These are phyloP conservation scores for Boehmeria nivea DNA, from an alignment of 306 rosid genomes.

Conservation along the genomic window DNA sequence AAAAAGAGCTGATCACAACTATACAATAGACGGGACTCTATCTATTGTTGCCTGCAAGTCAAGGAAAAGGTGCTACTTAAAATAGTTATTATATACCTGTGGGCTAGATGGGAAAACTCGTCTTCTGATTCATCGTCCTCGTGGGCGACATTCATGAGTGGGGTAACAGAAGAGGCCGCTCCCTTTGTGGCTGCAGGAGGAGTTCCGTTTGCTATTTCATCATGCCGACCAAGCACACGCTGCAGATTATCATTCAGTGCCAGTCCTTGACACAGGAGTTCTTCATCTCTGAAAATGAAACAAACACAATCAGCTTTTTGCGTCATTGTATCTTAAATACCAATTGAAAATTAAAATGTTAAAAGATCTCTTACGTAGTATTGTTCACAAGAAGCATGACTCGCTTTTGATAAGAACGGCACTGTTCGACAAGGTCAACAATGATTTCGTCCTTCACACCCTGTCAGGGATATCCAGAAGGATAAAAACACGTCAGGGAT, in stretches of 20 bases:
- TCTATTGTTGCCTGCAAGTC: background rate
- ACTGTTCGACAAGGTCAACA: conserved; percentile 94
- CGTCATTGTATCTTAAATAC: background rate
- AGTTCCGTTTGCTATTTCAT: conserved; percentile 54
- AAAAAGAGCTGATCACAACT: no score
- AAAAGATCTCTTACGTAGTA: conserved; percentile 46
- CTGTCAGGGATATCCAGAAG: conserved; percentile 51
- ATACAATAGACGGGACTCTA: background rate
- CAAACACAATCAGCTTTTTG: conserved; percentile 26
- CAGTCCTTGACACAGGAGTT: conserved; percentile 66
- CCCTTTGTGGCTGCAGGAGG: conserved; percentile 35
- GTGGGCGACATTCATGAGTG: conserved; percentile 64
- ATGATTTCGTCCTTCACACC: conserved; percentile 85
- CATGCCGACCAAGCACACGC: conserved; percentile 69
- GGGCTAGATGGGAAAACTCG: conserved; percentile 80
- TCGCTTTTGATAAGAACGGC: conserved; percentile 80
- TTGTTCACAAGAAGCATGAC: conserved; percentile 85
- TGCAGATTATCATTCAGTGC: conserved; percentile 82
- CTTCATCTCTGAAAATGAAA: conserved; percentile 57
- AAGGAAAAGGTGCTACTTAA: conserved; percentile 3
- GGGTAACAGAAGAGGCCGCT: conserved; percentile 51
- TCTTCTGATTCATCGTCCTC: conserved; percentile 89
- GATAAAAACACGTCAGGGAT: background rate
- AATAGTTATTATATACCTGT: conserved; percentile 48
- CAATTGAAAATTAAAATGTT: background rate